Conservation (phyloP, 345 rosid genomes). For the Camelina laxa region DNA sequence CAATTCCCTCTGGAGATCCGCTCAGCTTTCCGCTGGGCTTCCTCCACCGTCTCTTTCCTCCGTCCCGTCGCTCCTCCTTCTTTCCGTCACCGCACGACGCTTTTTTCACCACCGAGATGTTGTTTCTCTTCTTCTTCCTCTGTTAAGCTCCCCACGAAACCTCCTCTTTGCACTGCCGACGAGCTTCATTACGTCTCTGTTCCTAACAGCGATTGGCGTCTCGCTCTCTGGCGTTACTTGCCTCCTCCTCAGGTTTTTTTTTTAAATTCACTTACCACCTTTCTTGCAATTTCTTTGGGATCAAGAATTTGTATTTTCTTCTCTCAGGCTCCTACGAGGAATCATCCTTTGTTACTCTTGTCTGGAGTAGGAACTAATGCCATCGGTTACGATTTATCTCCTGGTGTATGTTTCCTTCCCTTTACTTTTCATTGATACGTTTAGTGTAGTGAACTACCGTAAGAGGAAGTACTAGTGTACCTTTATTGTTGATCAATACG, state of each 20-base stretch:
- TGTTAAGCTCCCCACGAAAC: slow-evolving; percentile 55
- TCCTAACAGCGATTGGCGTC: slow-evolving; percentile 75
- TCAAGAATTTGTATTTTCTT: background rate
- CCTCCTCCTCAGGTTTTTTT: slow-evolving; percentile 52
- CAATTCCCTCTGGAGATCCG: slow-evolving; percentile 58
- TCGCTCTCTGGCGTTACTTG: slow-evolving; percentile 93
- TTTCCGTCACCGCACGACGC: slow-evolving; percentile 26
- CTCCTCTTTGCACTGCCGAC: slow-evolving; percentile 85
- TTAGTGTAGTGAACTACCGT: too few species aligned
- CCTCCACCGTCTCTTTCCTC: slow-evolving; percentile 45
- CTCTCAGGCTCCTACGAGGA: slow-evolving; percentile 72
- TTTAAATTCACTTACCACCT: slow-evolving; percentile 5
- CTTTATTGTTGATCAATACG: background rate
- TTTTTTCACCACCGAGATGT: slow-evolving; percentile 36
- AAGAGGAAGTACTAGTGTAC: background rate
- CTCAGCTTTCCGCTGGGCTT: slow-evolving; percentile 54
- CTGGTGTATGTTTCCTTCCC: slow-evolving; percentile 53
- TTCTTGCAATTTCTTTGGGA: slow-evolving; percentile 9
- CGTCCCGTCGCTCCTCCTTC: slow-evolving; percentile 33
- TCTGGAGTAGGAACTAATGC: slow-evolving; percentile 99
- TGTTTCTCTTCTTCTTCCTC: slow-evolving; percentile 45
- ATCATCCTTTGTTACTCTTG: slow-evolving; percentile 82
- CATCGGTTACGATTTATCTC: slow-evolving; percentile 93
- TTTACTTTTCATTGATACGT: slow-evolving; percentile 1
- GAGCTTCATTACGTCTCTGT: slow-evolving; percentile 89